Conservation (phyloP, 2,329 filamentous ascomycete species). For the Aspergillus awamori region DNA sequence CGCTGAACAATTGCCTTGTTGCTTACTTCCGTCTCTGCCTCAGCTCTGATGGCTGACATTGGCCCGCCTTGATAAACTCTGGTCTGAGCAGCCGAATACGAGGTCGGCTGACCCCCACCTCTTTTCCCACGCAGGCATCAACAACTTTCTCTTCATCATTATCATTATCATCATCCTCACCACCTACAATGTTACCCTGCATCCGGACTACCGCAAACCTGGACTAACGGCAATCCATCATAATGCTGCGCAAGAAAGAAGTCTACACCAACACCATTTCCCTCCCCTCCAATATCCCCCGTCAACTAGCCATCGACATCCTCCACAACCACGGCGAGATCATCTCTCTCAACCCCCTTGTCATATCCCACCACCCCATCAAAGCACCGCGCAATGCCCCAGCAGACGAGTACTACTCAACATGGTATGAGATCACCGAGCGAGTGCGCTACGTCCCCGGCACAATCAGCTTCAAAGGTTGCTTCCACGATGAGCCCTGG, state of each 20-base stretch:
- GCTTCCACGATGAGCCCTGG: conserved; percentile 72
- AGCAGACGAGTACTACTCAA: conserved; percentile 70
- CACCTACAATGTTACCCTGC: too few relatives aligned
- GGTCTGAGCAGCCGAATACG: too few relatives aligned
- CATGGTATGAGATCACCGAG: conserved; percentile 81
- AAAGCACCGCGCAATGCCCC: conserved; percentile 67
- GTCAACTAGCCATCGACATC: conserved; percentile 71
- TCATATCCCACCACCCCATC: conserved; percentile 71
- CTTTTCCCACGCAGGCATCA: too few relatives aligned
- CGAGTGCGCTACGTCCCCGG: conserved; percentile 74
- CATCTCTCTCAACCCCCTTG: conserved; percentile 85
- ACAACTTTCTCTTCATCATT: too few relatives aligned
- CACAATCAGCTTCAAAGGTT: conserved; percentile 75
- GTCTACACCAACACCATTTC: conserved; percentile 71
- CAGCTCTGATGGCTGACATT: too few relatives aligned
- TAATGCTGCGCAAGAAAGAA: conserved; percentile 12
- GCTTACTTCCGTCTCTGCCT: too few relatives aligned
- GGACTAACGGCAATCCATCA: neutral
- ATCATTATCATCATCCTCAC: too few relatives aligned
- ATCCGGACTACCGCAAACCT: too few relatives aligned
- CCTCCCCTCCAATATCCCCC: conserved; percentile 68
- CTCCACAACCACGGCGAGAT: conserved; percentile 79
- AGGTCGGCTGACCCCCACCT: too few relatives aligned
- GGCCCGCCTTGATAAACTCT: too few relatives aligned
- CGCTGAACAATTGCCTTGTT: too few relatives aligned